These are phyloP conservation scores for Protomyces inundatus DNA, from an alignment of 1,139 yeast genomes.

Conservation along the genomic window DNA sequence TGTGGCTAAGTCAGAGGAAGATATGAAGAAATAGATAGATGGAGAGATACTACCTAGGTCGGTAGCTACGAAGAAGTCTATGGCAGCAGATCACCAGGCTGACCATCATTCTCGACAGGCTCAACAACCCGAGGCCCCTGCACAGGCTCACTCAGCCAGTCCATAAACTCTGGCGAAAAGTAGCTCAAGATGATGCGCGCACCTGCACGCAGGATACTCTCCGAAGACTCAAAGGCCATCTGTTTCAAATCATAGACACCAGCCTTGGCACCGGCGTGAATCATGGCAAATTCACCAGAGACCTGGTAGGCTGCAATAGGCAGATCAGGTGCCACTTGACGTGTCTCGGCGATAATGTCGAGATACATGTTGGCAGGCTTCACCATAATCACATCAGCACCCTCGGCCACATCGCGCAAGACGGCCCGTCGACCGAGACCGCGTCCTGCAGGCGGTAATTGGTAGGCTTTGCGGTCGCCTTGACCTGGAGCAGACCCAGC, in stretches of 20 bases:
- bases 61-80: background rate
- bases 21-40: no score
- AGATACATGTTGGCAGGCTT: conserved; percentile 96
- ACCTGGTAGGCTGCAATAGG: conserved; percentile 96
- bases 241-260: conserved; percentile 82
- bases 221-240: conserved; percentile 87
- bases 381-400: conserved; percentile 91
- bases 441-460: conserved; percentile 85
- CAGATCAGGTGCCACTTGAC: conserved; percentile 70
- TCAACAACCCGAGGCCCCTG: conserved; percentile 9
- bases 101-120: conserved; percentile 16
- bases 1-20: no score
- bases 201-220: conserved; percentile 92
- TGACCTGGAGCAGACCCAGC: conserved; percentile 86
- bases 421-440: conserved; percentile 94
- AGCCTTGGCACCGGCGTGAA: conserved; percentile 97
- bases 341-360: conserved; percentile 84
- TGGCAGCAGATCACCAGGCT: conserved; percentile 15
- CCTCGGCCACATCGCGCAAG: conserved; percentile 78
- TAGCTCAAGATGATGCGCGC: conserved; percentile 86
- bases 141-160: conserved; percentile 54
- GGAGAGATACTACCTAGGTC: background rate
- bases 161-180: conserved; percentile 92
- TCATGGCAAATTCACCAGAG: conserved; percentile 96
- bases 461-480: conserved; percentile 92